Conservation (phyloP, 2,329 filamentous ascomycete genomes). For the Juglanconis oblonga region DNA sequence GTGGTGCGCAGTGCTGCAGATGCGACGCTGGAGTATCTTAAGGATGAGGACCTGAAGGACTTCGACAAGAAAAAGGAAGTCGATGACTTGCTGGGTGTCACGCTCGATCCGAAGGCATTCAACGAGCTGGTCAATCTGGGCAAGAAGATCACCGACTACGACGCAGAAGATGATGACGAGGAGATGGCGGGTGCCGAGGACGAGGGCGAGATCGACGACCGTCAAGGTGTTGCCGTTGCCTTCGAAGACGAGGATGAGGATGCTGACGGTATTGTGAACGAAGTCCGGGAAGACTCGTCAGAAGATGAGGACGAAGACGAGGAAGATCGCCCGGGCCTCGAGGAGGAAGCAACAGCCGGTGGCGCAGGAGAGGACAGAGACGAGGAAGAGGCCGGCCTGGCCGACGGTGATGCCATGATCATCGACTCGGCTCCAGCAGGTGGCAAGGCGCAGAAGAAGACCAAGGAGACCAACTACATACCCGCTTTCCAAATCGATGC, state of each 20-base stretch:
- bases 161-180: slow-evolving; percentile 93
- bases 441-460: slow-evolving; percentile 43
- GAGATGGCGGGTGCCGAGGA: slow-evolving; percentile 70
- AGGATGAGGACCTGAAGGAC: slow-evolving; percentile 94
- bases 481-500: slow-evolving; percentile 90
- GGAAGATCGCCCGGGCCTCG: slow-evolving; percentile 53
- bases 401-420: slow-evolving; percentile 74
- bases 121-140: slow-evolving; percentile 94
- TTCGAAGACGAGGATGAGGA: slow-evolving; percentile 92
- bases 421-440: slow-evolving; percentile 65
- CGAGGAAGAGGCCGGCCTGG: slow-evolving; percentile 48
- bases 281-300: slow-evolving; percentile 84
- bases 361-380: slow-evolving; percentile 45
- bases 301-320: slow-evolving; percentile 66
- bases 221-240: slow-evolving; percentile 94
- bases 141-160: slow-evolving; percentile 99
- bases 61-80: slow-evolving; percentile 98
- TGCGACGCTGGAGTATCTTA: slow-evolving; percentile 83
- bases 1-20: slow-evolving; percentile 93
- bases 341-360: slow-evolving; percentile 50
- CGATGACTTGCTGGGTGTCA: slow-evolving; percentile 84
- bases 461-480: slow-evolving; percentile 60
- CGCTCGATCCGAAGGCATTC: slow-evolving; percentile 84
- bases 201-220: slow-evolving; percentile 81
- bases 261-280: slow-evolving; percentile 71